Evolutionary conservation across 768 basidiomycete species (phyloP).

Genomic region (Gelatoporia subvermispora): DNA sequence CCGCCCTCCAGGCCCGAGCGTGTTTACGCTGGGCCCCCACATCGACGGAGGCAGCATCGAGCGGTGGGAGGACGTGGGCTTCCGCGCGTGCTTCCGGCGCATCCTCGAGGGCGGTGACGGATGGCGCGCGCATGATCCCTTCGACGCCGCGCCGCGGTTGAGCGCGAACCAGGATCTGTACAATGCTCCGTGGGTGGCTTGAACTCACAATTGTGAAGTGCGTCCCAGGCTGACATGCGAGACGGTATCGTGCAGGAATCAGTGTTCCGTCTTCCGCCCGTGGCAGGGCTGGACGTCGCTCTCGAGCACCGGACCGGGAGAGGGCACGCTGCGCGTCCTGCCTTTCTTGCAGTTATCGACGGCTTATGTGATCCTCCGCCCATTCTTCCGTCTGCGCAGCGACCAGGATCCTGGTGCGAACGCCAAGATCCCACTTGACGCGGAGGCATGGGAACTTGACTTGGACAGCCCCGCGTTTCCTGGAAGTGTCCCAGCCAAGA

Average conservation of each 20-base stretch:
- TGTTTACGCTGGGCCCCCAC: conserved; percentile 65
- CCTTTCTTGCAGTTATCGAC: conserved; percentile 62
- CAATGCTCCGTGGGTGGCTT: conserved; percentile 45
- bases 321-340: conserved; percentile 66
- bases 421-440: conserved; percentile 14
- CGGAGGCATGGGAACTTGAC: conserved; percentile 23
- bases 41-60: conserved; percentile 68
- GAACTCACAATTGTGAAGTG: conserved; percentile 1
- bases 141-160: conserved; percentile 52
- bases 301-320: conserved; percentile 47
- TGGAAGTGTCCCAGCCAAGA: conserved; percentile 19
- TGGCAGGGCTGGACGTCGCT: conserved; percentile 64
- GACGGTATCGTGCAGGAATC: conserved; percentile 12
- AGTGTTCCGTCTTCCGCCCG: conserved; percentile 30
- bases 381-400: conserved; percentile 59
- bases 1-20: conserved; percentile 62
- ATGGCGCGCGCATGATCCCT: conserved; percentile 63
- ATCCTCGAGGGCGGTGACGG: conserved; percentile 42
- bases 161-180: conserved; percentile 62
- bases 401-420: conserved; percentile 12
- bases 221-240: background rate
- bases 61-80: conserved; percentile 62
- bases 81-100: conserved; percentile 50
- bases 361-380: conserved; percentile 67
- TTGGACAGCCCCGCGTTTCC: conserved; percentile 22